Evolutionary conservation across 176 grass and related monocot genomes (phyloP).

Genomic region (Oryza rufipogon): DNA sequence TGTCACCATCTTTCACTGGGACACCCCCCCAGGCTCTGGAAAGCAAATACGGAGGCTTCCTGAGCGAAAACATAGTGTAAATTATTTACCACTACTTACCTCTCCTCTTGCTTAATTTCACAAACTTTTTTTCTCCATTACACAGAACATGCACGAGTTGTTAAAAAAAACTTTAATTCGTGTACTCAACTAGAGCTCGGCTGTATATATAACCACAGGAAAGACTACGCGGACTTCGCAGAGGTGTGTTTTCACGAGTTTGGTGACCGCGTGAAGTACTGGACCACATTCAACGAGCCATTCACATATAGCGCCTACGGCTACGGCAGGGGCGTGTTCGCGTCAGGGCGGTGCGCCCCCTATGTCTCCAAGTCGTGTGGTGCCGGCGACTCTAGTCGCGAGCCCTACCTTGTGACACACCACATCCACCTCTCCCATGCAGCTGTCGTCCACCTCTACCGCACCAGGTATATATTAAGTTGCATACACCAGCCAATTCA

Average conservation of each 20-base stretch:
- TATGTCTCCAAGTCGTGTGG: slow-evolving; percentile 27
- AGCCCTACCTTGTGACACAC: slow-evolving; percentile 60
- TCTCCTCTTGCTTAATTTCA: no score
- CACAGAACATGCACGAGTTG: no score
- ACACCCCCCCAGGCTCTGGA: slow-evolving; percentile 73
- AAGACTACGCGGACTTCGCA: slow-evolving; percentile 56
- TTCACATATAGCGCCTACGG: slow-evolving; percentile 35
- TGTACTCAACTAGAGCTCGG: no score
- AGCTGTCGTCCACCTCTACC: slow-evolving; percentile 45
- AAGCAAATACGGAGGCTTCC: slow-evolving; percentile 66
- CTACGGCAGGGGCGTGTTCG: slow-evolving; percentile 37
- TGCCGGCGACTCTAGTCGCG: slow-evolving; percentile 46
- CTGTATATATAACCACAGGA: slow-evolving; percentile 13
- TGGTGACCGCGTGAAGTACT: slow-evolving; percentile 70
- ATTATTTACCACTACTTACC: no score
- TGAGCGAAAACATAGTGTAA: slow-evolving; percentile 65
- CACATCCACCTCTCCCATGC: slow-evolving; percentile 59
- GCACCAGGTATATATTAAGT: neutral
- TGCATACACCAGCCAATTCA: no score
- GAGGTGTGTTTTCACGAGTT: slow-evolving; percentile 66
- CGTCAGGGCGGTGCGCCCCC: slow-evolving; percentile 45
- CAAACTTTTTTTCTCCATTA: no score
- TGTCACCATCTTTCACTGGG: slow-evolving; percentile 82
- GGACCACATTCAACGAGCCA: slow-evolving; percentile 55
- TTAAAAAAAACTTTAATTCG: no score